These are phyloP conservation scores for Lentinula sp. DNA, from an alignment of 768 basidiomycete species.

Conservation along the genomic window DNA sequence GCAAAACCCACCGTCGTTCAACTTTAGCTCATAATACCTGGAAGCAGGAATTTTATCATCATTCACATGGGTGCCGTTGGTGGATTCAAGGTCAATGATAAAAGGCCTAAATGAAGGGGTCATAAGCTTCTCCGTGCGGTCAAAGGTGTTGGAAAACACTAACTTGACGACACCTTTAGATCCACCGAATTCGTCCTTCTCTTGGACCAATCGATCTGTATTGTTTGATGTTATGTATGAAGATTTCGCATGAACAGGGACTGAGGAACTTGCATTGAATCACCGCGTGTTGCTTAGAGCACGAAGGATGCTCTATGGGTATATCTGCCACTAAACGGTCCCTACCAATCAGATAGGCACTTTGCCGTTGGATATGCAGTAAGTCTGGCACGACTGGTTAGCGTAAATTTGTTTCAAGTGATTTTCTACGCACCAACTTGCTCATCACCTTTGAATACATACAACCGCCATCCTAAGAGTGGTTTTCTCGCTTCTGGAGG, in stretches of 20 bases:
- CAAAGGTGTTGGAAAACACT: conserved; percentile 21
- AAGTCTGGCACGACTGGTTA: conserved; percentile 48
- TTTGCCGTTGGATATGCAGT: conserved; percentile 89
- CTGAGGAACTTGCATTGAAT: conserved; percentile 69
- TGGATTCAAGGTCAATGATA: conserved; percentile 97
- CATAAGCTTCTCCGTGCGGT: not conserved
- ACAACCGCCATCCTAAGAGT: conserved; percentile 82
- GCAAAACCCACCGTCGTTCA: conserved; percentile 61
- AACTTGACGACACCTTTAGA: conserved; percentile 81
- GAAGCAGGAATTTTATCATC: conserved; percentile 78
- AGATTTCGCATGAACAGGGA: conserved; percentile 5
- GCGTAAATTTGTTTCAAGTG: not conserved
- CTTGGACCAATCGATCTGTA: conserved; percentile 74
- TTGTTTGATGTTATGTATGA: not conserved
- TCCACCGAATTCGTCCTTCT: conserved; percentile 83
- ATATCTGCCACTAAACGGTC: conserved; percentile 86
- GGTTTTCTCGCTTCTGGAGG: conserved; percentile 98
- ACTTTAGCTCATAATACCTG: conserved; percentile 79
- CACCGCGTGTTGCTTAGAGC: conserved; percentile 97
- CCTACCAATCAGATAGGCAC: conserved; percentile 89
- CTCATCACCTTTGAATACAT: conserved; percentile 95
- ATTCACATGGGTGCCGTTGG: conserved; percentile 92
- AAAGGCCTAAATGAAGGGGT: conserved; percentile 62
- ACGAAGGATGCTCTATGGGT: conserved; percentile 90
- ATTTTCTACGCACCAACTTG: conserved; percentile 67